phyloP scores from a whole-genome alignment of 2,329 filamentous ascomycete genomes.

The Trichoderma cornu-damae region DNA sequence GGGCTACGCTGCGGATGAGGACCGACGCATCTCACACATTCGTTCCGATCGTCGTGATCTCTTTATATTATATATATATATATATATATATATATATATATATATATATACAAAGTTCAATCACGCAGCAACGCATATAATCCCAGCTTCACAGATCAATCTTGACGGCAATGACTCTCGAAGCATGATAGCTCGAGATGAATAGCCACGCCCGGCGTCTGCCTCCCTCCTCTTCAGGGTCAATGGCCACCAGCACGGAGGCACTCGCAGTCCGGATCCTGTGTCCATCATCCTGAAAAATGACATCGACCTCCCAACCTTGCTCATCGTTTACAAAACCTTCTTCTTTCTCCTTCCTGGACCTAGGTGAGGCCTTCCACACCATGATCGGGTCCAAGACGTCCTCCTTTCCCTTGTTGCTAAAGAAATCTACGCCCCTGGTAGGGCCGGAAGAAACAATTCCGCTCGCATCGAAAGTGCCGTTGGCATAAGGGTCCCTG shows the following conservation, averaged over 20 bases:
- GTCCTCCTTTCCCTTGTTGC: slow-evolving; percentile 29
- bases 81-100: too few species aligned
- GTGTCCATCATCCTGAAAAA: slow-evolving; percentile 55
- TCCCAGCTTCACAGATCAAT: slow-evolving; percentile 39
- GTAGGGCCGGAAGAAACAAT: slow-evolving; percentile 48
- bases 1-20: neutral
- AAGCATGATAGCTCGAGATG: slow-evolving; percentile 50
- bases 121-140: neutral
- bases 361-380: slow-evolving; percentile 33
- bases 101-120: neutral
- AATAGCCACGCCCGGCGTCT: slow-evolving; percentile 52
- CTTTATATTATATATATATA: too few species aligned
- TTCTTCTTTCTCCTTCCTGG: slow-evolving; percentile 19
- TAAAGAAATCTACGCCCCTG: slow-evolving; percentile 35
- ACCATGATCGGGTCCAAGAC: slow-evolving; percentile 43
- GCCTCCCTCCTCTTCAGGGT: slow-evolving; percentile 40
- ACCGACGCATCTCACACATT: neutral
- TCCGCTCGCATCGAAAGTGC: slow-evolving; percentile 46
- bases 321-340: neutral
- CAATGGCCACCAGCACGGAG: slow-evolving; percentile 49
- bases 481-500: slow-evolving; percentile 45
- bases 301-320: slow-evolving; percentile 40
- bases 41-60: neutral
- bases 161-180: slow-evolving; percentile 46
- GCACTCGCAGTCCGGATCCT: slow-evolving; percentile 46